phyloP scores from a whole-genome alignment of 2,329 filamentous ascomycete genomes.

The Teratosphaeriaceae sp. region DNA sequence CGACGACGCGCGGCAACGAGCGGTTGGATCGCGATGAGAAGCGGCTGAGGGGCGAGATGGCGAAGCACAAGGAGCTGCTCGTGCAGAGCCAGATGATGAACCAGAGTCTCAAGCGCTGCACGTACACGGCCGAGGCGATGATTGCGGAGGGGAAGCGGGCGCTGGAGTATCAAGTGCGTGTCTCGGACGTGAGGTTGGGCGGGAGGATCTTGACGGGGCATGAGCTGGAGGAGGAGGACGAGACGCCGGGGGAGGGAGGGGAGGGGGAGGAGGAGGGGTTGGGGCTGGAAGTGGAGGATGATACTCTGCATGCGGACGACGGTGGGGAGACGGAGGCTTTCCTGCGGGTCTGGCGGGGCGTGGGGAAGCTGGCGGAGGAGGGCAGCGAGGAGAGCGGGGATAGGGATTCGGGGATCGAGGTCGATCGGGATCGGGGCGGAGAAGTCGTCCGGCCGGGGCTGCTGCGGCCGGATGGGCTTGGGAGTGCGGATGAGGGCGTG shows the following conservation, averaged over 20 bases:
- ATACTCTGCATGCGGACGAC: slow-evolving; percentile 12
- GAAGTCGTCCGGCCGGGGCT: neutral
- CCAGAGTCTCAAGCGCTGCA: slow-evolving; percentile 81
- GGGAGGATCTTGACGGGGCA: slow-evolving; percentile 70
- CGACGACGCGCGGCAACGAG: slow-evolving; percentile 36
- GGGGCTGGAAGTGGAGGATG: slow-evolving; percentile 6
- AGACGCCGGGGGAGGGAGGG: neutral
- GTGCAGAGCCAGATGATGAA: slow-evolving; percentile 93
- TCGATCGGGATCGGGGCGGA: slow-evolving; percentile 4
- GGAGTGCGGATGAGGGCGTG: too few relatives aligned
- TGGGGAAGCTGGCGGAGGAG: slow-evolving; percentile 9
- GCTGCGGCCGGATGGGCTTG: too few relatives aligned
- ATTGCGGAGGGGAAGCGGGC: slow-evolving; percentile 86
- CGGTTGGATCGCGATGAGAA: slow-evolving; percentile 72
- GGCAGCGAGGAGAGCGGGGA: slow-evolving; percentile 11
- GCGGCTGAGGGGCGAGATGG: slow-evolving; percentile 74
- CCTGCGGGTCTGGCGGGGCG: slow-evolving; percentile 14
- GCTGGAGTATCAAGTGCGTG: slow-evolving; percentile 70
- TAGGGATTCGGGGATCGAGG: slow-evolving; percentile 16
- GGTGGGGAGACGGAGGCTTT: slow-evolving; percentile 19
- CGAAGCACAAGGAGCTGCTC: slow-evolving; percentile 82
- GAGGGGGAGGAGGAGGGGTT: slow-evolving; percentile 20
- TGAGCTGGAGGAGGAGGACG: slow-evolving; percentile 21
- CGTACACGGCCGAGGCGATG: slow-evolving; percentile 82
- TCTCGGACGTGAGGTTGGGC: slow-evolving; percentile 74